Base-by-base conservation (phyloP, 2,329 filamentous ascomycete species). In the Gnomoniopsis sp. region DNA sequence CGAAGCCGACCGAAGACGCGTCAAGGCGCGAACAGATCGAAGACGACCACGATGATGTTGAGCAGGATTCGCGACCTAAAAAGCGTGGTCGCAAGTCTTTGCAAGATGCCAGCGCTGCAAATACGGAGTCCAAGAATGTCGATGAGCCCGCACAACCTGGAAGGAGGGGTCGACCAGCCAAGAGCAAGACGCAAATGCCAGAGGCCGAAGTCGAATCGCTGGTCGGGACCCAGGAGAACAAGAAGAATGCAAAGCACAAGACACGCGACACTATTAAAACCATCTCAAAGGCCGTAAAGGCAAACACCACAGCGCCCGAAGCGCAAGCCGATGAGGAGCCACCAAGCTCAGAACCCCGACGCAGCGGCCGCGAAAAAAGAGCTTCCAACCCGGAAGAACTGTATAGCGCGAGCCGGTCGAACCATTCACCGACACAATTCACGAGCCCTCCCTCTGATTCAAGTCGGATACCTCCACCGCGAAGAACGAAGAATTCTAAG, bases 271-370 rank as follows among this genome's bases (percentile, higher is more conserved):
- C 33, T 8, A 14, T 1, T 19, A 46, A 21, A 7, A 12, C 3
- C 23, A 41, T 17, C 12, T 11, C 21, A 14, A 11, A 15, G 7
- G 2, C 15, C 4, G 19, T 30, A 6, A 49, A 23, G 17, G 21
- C 33, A 3, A 52, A 48, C 36, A 65, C 55, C 8, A 64, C 64
- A 55, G 55, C 49, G 19, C 33, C 53, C 1, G 66, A 63, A 58
- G 26, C 53, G 17, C 26, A 12, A 47, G 67, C 62, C 46, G 68
- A 69, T 22, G 67, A 71, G 48, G 67, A 68, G 15, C 11, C 38
- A 19, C 36, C 30, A 14, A 53, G 44, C 53, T 44, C 59, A 23
- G 49, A 30, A 36, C 52, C 30, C 33, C 34, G 49, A 52, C 52
- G 59, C 8, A 59, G 44, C 30, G 38, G 53, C 26, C 44, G 59